Conservation (phyloP, 1,284 basidiomycete species). For the Papiliotrema flavescens region DNA sequence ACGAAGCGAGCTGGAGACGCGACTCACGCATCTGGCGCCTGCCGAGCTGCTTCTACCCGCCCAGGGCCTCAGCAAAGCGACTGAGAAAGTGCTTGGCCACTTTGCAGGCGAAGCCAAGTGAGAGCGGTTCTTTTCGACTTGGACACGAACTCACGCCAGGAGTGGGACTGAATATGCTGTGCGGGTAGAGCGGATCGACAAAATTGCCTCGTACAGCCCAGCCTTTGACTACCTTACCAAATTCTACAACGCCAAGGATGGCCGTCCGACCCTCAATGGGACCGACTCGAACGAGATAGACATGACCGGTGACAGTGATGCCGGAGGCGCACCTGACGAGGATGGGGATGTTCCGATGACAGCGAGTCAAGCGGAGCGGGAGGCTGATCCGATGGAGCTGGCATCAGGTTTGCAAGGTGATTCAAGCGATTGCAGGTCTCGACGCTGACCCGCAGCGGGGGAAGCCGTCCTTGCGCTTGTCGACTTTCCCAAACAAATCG, state of each 20-base stretch:
- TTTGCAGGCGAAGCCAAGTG: slow-evolving; percentile 54
- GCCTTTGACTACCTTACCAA: slow-evolving; percentile 69
- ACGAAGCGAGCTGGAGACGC: slow-evolving; percentile 79
- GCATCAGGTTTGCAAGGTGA: slow-evolving; percentile 28
- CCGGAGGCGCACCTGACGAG: neutral
- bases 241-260: slow-evolving; percentile 59
- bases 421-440: neutral
- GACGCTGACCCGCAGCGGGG: slow-evolving; percentile 22
- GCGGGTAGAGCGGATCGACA: slow-evolving; percentile 63
- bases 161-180: slow-evolving; percentile 40
- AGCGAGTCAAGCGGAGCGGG: neutral
- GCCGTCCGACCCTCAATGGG: slow-evolving; percentile 3
- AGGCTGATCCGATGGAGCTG: slow-evolving; percentile 8
- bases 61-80: slow-evolving; percentile 63
- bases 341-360: neutral
- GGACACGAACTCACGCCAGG: slow-evolving; percentile 14
- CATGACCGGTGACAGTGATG: slow-evolving; percentile 5
- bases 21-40: slow-evolving; percentile 77
- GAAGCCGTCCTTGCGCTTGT: slow-evolving; percentile 54
- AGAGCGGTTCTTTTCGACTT: neutral
- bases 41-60: slow-evolving; percentile 72
- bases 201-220: slow-evolving; percentile 60
- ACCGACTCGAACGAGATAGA: slow-evolving; percentile 1
- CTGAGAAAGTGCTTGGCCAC: slow-evolving; percentile 71
- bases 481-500: slow-evolving; percentile 62